phyloP scores from a whole-genome alignment of 116 monocot genomes.

The Trichopus zeylanicus region DNA sequence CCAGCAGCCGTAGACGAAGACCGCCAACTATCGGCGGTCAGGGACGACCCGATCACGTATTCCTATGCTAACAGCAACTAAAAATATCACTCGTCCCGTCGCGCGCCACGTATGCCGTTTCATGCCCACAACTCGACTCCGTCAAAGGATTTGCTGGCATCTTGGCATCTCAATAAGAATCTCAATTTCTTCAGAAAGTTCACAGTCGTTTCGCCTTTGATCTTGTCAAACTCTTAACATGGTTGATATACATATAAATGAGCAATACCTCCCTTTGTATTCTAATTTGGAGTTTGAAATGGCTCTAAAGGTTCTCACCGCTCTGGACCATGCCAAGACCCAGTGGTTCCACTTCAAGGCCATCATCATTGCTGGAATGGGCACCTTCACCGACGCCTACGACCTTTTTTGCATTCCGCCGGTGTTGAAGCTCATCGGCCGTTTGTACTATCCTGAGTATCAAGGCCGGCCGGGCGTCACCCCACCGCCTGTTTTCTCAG shows the following conservation, averaged over 20 bases:
- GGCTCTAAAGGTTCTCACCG: background rate
- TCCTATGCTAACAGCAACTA: too few relatives aligned
- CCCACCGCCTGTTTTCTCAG: slow-evolving; percentile 16
- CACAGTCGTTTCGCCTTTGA: background rate
- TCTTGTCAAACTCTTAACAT: background rate
- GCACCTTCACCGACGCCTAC: slow-evolving; percentile 41
- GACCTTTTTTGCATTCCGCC: slow-evolving; percentile 48
- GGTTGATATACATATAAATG: background rate
- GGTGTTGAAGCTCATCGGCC: slow-evolving; percentile 30
- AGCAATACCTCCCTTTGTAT: background rate
- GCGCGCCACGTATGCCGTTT: too few relatives aligned
- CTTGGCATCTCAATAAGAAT: background rate
- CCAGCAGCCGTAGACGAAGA: too few relatives aligned
- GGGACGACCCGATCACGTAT: too few relatives aligned
- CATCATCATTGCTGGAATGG: slow-evolving; percentile 46
- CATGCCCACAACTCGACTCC: too few relatives aligned
- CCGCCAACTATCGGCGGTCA: too few relatives aligned
- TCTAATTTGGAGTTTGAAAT: background rate
- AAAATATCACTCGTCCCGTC: too few relatives aligned
- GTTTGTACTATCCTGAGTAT: slow-evolving; percentile 20
- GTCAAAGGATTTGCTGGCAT: too few relatives aligned
- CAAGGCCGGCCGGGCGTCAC: slow-evolving; percentile 15
- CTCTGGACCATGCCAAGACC: slow-evolving; percentile 3
- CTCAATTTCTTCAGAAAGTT: background rate
- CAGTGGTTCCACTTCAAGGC: slow-evolving; percentile 15